Base-by-base conservation (phyloP, 2,329 filamentous ascomycete genomes). In the Hypoxylon sp. region DNA sequence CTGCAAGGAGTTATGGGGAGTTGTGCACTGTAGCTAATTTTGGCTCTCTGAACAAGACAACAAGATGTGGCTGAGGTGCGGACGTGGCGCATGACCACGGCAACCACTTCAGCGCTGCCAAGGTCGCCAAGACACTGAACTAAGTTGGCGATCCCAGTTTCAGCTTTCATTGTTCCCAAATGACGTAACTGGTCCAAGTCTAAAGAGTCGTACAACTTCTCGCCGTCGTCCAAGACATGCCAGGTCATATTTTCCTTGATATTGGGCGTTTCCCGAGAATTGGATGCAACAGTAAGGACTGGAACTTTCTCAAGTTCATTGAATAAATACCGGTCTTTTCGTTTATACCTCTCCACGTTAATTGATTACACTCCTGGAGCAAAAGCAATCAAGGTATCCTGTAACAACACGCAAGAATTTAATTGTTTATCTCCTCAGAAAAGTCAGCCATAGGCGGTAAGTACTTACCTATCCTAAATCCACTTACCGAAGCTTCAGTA, bases 101-200 rank as follows among this genome's bases (percentile, higher is more conserved):
- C 24, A 31, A 17, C 32, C 32, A 19, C 21, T 47, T 24, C 3
- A 42, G 15, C 35, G 39, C 24, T 37, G 58, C 64, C 53, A 62
- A 63, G 58, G 31, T 50, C 24, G 19, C 48, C 50, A 55, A 59
- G 59, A 59, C 32, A 62, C 53, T 62, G 24, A 50, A 50, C 2
- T 35, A 15, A 21, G 19, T 32, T 47, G 39, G 32, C 24, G 6
- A 31, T 57, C 58, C 53, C 47, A 52, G 58, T 63, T 67, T 67
- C n/a, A 55, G 59, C 60, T 50, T 27, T 39, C 21, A 29, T 51
- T 55, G 27, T 59, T 51, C 48, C 39, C 17, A 2, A 35, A 31
- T 67, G 64, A 67, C 64, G 64, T 67, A 67, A 63, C 55, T n/a
- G n/a, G 54, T 47, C 0, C 31, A 57, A 55, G 19, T 37, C 11